These are phyloP conservation scores for Candida parachauliodes DNA, from an alignment of 805 yeast species.

Conservation along the genomic window DNA sequence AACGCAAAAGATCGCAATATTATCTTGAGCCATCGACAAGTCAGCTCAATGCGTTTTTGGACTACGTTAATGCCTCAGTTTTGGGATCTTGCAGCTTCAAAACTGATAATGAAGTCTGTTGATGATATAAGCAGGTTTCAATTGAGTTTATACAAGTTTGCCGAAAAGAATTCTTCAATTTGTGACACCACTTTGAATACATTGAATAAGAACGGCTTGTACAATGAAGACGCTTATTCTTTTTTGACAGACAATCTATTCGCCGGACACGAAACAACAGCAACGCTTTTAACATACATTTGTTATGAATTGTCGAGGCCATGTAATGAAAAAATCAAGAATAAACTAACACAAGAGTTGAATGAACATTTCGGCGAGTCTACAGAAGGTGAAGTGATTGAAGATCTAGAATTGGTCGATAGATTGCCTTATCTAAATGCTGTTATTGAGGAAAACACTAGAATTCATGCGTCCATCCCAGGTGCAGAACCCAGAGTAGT, in stretches of 20 bases:
- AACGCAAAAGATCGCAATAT: slow-evolving; percentile 38
- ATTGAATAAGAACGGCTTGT: slow-evolving; percentile 28
- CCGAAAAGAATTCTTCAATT: slow-evolving; percentile 28
- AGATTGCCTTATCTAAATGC: slow-evolving; percentile 57
- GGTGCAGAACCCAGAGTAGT: slow-evolving; percentile 64
- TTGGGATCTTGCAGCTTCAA: slow-evolving; percentile 48
- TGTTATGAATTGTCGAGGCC: slow-evolving; percentile 58
- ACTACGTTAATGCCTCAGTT: slow-evolving; percentile 55
- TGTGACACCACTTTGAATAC: slow-evolving; percentile 26
- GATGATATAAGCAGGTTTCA: slow-evolving; percentile 46
- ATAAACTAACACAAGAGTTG: slow-evolving; percentile 46
- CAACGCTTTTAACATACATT: slow-evolving; percentile 57
- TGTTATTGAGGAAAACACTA: slow-evolving; percentile 54
- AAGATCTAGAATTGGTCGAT: slow-evolving; percentile 44
- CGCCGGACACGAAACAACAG: slow-evolving; percentile 78
- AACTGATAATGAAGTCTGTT: slow-evolving; percentile 35
- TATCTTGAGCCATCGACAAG: slow-evolving; percentile 42
- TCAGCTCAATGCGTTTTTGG: slow-evolving; percentile 63
- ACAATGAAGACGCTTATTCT: slow-evolving; percentile 34
- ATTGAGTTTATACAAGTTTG: slow-evolving; percentile 27
- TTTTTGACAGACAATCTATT: slow-evolving; percentile 59
- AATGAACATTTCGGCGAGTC: slow-evolving; percentile 26
- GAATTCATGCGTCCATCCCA: slow-evolving; percentile 70
- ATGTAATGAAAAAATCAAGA: slow-evolving; percentile 43
- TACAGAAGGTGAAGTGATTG: slow-evolving; percentile 16